Conservation (phyloP, 441 rosid species). For the Pelargonium citronellum region DNA sequence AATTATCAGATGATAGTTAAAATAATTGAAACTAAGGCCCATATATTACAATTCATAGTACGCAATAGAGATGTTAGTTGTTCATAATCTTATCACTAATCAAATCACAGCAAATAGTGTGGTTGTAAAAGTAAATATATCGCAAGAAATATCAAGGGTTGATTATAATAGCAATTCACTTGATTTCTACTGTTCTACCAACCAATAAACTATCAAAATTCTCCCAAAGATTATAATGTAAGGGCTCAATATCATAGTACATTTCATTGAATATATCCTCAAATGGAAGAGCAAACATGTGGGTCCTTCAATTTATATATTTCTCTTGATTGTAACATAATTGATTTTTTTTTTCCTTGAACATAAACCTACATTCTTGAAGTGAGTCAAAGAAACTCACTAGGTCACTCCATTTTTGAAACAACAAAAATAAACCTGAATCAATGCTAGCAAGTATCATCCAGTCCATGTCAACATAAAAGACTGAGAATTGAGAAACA, state of each 20-base stretch:
- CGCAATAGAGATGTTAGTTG: not conserved
- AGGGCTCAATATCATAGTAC: not conserved
- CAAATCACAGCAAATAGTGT: not conserved
- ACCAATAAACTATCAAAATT: not conserved
- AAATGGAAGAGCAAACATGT: not conserved
- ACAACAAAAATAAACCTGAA: too few relatives aligned
- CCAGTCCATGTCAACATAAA: too few relatives aligned
- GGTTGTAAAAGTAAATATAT: too few relatives aligned
- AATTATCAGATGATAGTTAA: not conserved
- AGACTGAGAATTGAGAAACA: too few relatives aligned
- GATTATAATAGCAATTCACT: not conserved
- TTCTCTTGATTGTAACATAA: not conserved
- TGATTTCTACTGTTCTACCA: not conserved
- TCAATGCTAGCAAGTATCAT: too few relatives aligned
- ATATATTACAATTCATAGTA: slow-evolving; percentile 1
- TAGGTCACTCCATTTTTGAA: too few relatives aligned
- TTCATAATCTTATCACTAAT: not conserved
- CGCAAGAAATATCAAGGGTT: not conserved
- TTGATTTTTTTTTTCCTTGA: not conserved
- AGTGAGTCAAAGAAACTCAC: too few relatives aligned
- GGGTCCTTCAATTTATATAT: not conserved
- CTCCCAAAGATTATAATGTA: not conserved
- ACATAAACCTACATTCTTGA: too few relatives aligned
- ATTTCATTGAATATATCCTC: not conserved
- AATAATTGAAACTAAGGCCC: slow-evolving; percentile 1